Percentiles rank a stretch among this genome's conserved stretches.
Evolutionary conservation across 2,329 filamentous ascomycete species (phyloP).

Genomic region (Colletotrichum sansevieriae): DNA sequence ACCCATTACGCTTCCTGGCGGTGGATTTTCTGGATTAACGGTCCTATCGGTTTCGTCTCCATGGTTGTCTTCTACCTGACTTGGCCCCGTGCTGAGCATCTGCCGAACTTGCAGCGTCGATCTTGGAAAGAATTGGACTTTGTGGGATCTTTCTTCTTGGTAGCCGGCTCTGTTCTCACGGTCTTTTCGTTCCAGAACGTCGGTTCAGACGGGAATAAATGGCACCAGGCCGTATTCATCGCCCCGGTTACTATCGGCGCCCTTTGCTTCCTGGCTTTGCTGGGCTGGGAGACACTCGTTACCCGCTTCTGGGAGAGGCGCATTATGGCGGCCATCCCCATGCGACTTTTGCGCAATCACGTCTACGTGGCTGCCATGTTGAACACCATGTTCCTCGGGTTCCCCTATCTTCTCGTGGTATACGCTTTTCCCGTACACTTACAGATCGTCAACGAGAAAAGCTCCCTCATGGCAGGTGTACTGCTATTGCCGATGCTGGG

Average conservation of each 20-base stretch:
- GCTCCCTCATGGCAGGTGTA: constrained; percentile 60
- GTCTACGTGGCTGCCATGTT: constrained; percentile 58
- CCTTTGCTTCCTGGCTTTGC: constrained; percentile 51
- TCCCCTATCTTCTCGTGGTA: constrained; percentile 62
- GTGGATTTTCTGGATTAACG: constrained; percentile 73
- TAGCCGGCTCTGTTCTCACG: constrained; percentile 66
- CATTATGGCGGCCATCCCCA: constrained; percentile 60
- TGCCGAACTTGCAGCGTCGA: constrained; percentile 54
- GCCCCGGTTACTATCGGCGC: constrained; percentile 56
- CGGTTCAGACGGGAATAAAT: constrained; percentile 54
- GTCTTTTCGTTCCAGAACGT: constrained; percentile 71
- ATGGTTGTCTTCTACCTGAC: constrained; percentile 60
- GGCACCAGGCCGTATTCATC: constrained; percentile 58
- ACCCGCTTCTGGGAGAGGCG: constrained; percentile 49
- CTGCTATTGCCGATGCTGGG: constrained; percentile 67
- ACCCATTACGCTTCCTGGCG: constrained; percentile 64
- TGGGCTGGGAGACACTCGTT: constrained; percentile 56
- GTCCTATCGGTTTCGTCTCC: constrained; percentile 63
- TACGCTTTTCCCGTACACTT: constrained; percentile 64
- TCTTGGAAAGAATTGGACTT: constrained; percentile 66
- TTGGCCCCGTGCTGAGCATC: constrained; percentile 62
- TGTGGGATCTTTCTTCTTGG: constrained; percentile 65
- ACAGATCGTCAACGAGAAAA: constrained; percentile 63
- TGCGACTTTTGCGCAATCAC: constrained; percentile 61
- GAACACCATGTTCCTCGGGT: constrained; percentile 63